These are phyloP conservation scores for Canavalia gladiata DNA, from an alignment of 306 rosid genomes.

Conservation along the genomic window DNA sequence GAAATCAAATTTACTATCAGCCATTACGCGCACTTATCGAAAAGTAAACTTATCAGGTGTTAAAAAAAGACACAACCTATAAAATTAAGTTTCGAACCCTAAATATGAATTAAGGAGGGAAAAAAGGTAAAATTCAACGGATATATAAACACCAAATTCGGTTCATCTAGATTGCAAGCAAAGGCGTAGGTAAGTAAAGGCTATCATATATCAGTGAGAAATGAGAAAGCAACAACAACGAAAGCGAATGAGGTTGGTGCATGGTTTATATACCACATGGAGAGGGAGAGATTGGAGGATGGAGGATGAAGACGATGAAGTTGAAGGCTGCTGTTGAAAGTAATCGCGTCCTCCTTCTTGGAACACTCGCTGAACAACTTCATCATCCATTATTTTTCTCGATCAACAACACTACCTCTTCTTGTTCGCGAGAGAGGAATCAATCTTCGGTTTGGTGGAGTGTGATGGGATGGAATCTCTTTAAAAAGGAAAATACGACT, in stretches of 20 bases:
- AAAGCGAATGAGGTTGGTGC: constrained; percentile 15
- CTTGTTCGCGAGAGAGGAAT: constrained; percentile 39
- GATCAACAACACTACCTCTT: constrained; percentile 26
- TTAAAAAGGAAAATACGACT: constrained; percentile 21
- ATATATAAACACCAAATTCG: background rate
- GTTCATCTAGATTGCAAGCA: constrained; percentile 27
- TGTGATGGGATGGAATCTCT: constrained; percentile 43
- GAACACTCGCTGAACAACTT: constrained; percentile 95
- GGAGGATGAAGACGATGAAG: constrained; percentile 84
- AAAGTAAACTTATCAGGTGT: constrained; percentile 24
- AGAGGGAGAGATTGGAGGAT: constrained; percentile 99
- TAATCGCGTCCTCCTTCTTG: constrained; percentile 98
- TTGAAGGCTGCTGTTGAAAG: constrained; percentile 88
- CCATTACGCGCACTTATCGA: background rate
- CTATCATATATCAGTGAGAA: background rate
- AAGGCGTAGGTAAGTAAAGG: constrained; percentile 1
- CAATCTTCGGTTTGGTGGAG: constrained; percentile 40
- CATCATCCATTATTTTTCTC: constrained; percentile 74
- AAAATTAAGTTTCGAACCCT: constrained; percentile 45
- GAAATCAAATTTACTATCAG: constrained; percentile 30
- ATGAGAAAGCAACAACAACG: constrained; percentile 5
- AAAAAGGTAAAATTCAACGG: constrained; percentile 24
- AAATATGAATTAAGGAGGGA: background rate
- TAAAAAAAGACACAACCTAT: background rate
- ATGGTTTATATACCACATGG: constrained; percentile 71